Percentiles rank a stretch among this genome's conserved stretches.
Conservation (phyloP, 1,284 basidiomycete species). For the Somion occarium region DNA sequence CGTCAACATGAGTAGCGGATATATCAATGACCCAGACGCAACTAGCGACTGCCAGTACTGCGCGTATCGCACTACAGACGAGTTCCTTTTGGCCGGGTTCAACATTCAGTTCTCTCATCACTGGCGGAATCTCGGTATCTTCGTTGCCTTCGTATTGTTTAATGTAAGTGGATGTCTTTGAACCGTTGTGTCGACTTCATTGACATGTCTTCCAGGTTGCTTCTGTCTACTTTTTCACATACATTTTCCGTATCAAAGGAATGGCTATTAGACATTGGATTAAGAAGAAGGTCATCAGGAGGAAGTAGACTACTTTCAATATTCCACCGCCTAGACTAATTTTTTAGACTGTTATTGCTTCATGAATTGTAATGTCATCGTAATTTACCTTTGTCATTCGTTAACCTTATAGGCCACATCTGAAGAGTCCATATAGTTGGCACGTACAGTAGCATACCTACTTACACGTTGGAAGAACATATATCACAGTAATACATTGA, state of each 20-base stretch:
- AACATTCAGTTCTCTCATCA: slow-evolving; percentile 50
- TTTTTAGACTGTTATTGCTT: no score
- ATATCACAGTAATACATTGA: no score
- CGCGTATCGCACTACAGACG: slow-evolving; percentile 44
- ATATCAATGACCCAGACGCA: slow-evolving; percentile 57
- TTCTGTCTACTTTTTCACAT: slow-evolving; percentile 29
- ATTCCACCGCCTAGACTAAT: no score
- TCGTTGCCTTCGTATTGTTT: slow-evolving; percentile 60
- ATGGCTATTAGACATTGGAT: neutral
- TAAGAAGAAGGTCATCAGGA: neutral
- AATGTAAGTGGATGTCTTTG: slow-evolving; percentile 41
- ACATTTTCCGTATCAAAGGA: slow-evolving; percentile 27
- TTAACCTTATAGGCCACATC: no score
- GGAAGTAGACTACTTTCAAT: neutral
- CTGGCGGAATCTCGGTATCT: slow-evolving; percentile 65
- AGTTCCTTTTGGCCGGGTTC: slow-evolving; percentile 47
- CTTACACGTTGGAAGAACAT: no score
- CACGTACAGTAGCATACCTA: no score
- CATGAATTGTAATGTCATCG: no score
- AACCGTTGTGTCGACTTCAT: neutral
- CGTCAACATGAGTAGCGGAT: slow-evolving; percentile 54
- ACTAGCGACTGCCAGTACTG: slow-evolving; percentile 54
- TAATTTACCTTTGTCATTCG: no score
- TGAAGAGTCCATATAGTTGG: no score
- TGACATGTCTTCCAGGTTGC: slow-evolving; percentile 20